phyloP scores from a whole-genome alignment of 2,329 filamentous ascomycete species.

The Aspergillus sp. region DNA sequence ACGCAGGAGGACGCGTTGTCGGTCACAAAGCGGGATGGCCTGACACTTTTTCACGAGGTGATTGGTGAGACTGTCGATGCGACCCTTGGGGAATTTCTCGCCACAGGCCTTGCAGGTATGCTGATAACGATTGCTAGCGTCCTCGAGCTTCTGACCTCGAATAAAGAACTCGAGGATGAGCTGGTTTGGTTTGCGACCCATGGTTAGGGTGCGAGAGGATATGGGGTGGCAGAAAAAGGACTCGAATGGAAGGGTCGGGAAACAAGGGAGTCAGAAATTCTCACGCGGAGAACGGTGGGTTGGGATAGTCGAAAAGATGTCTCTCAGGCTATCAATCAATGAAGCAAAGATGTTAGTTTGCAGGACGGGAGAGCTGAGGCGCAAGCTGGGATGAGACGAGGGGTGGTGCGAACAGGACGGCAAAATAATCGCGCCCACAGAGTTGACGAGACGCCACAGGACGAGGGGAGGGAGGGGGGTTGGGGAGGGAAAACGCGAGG shows the following conservation, averaged over 20 bases:
- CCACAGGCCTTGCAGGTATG: conserved; percentile 88
- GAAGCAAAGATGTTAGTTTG: too few species aligned
- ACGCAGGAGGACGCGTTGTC: conserved; percentile 70
- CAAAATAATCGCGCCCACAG: not conserved
- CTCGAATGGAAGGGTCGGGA: conserved; percentile 3
- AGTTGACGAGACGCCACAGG: not conserved
- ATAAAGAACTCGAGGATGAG: conserved; percentile 87
- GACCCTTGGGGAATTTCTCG: conserved; percentile 85
- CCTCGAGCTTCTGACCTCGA: conserved; percentile 78
- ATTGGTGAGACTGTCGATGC: conserved; percentile 75
- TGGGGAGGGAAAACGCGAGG: not conserved
- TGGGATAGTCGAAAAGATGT: not conserved
- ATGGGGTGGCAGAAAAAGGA: conserved; percentile 14
- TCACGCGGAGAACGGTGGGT: not conserved
- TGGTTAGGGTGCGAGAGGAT: conserved; percentile 38
- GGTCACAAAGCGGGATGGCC: conserved; percentile 69
- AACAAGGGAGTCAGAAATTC: not conserved
- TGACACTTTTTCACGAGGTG: conserved; percentile 87
- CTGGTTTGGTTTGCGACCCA: conserved; percentile 81
- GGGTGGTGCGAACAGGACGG: not conserved
- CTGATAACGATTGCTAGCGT: conserved; percentile 87
- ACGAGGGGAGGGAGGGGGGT: not conserved
- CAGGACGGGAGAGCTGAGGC: not conserved
- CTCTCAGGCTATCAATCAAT: not conserved
- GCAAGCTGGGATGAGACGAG: not conserved